Evolutionary conservation across 192 early-diverging fungal species (phyloP).

Genomic region (Polychytrium aggregatum): DNA sequence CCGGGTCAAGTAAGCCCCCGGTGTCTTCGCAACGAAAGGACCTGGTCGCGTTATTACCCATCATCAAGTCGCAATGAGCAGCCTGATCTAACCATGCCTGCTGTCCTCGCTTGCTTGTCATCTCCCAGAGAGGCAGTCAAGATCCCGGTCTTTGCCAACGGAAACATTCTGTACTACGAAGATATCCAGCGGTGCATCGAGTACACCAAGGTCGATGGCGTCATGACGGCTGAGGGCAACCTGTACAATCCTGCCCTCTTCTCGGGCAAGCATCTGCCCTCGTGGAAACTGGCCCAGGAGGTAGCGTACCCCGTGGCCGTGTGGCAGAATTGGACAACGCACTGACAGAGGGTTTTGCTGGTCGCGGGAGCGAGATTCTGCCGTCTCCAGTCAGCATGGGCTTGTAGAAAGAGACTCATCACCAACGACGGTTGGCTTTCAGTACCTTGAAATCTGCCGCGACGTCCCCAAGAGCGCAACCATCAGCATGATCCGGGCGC

Average conservation of each 20-base stretch:
- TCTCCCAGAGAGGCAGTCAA: conserved; percentile 47
- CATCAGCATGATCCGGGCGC: conserved; percentile 63
- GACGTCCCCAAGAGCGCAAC: conserved; percentile 44
- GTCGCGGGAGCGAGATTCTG: conserved; percentile 24
- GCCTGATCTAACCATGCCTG: too few species aligned
- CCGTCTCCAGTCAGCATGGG: neutral
- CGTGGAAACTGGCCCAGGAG: conserved; percentile 30
- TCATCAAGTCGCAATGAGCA: too few species aligned
- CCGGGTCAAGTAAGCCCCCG: conserved; percentile 46
- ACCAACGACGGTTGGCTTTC: neutral
- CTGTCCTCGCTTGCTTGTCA: neutral
- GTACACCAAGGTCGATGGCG: conserved; percentile 79
- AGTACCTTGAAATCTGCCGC: conserved; percentile 80
- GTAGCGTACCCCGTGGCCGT: conserved; percentile 82
- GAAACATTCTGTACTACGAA: conserved; percentile 91
- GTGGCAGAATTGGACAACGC: conserved; percentile 52
- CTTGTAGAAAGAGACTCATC: neutral
- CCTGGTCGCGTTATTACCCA: too few species aligned
- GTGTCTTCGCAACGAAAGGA: too few species aligned
- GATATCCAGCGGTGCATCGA: conserved; percentile 76
- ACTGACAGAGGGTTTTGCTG: conserved; percentile 67
- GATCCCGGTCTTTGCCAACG: conserved; percentile 95
- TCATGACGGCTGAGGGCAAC: conserved; percentile 71
- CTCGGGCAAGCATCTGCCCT: neutral
- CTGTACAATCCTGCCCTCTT: conserved; percentile 14